Evolutionary conservation across 345 rosid species (phyloP), one percentile per base, ranked within the genome.

Genomic region (Salix brachista): DNA sequence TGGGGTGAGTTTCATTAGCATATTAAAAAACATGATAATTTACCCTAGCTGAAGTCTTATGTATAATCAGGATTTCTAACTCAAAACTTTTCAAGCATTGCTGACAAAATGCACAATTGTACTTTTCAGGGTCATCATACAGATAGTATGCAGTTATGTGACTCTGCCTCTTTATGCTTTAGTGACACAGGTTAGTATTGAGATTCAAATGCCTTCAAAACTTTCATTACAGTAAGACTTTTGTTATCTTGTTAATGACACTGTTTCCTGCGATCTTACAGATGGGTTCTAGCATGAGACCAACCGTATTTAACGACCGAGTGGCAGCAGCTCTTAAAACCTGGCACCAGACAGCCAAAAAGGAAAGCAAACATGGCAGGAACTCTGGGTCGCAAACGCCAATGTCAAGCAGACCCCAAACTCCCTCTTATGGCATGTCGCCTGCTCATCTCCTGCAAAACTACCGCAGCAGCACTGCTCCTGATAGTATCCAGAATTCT

Each of bases 141-240:
- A 93, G 80, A 78, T 96, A 67, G 46, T 93, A 30, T 96, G 99
- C 90, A 96, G 99, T 76, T 96, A 96, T 68, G 92, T 96, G 80
- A 93, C 97, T 28, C 89, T 96, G 75, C 98, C 99, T 69, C 92
- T 96, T n/a, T 93, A 96, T 77, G 99, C 99, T 46, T 79, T 96
- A 36, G 99, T 96, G 65, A 96, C 98, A 16, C 99, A 94, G 92
- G 98, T 94, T 74, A 85, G 72, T 6, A 74, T 19, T 50, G 17
- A 73, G 44, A 36, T 8, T 34, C 17, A 66, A 30, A 30, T 30
- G 69, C 46, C 23, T 8, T n/a, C 0, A 25, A 66, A 5, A 25
- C 18, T 21, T 26, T 6, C 32, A 69, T 69, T 23, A 30, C 52
- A 8, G 30, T 0, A 65, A 30, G 37, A 14, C 30, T 39, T 10